phyloP scores from a whole-genome alignment of 768 basidiomycete species.

The Lentinula guzmanii region DNA sequence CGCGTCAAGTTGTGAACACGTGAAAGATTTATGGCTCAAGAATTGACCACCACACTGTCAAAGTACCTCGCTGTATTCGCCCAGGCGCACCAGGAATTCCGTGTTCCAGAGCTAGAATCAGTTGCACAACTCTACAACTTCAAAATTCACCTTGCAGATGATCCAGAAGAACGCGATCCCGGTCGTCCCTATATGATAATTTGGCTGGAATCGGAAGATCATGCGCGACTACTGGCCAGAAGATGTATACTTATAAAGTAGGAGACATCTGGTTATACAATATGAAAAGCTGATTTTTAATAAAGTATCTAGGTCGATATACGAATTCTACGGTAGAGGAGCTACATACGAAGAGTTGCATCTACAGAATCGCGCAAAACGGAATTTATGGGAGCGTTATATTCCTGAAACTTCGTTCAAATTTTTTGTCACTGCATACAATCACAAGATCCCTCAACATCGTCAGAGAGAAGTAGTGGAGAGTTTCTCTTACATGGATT shows the following conservation, averaged over 20 bases:
- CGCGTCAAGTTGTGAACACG: background rate
- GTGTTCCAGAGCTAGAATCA: slow-evolving; percentile 78
- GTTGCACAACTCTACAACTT: slow-evolving; percentile 72
- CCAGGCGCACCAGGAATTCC: slow-evolving; percentile 75
- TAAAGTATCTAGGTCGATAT: slow-evolving; percentile 51
- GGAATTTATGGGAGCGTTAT: slow-evolving; percentile 52
- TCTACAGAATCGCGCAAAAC: slow-evolving; percentile 34
- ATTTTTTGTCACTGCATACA: slow-evolving; percentile 69
- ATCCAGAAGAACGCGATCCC: slow-evolving; percentile 41
- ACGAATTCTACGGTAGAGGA: slow-evolving; percentile 73
- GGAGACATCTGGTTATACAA: slow-evolving; percentile 16
- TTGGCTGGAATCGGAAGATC: slow-evolving; percentile 59
- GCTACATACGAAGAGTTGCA: slow-evolving; percentile 68
- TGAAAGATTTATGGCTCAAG: slow-evolving; percentile 1
- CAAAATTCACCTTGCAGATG: slow-evolving; percentile 40
- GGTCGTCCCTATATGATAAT: slow-evolving; percentile 73
- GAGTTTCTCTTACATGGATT: slow-evolving; percentile 80
- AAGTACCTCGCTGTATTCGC: slow-evolving; percentile 71
- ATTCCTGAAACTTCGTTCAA: slow-evolving; percentile 70
- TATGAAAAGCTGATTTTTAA: slow-evolving; percentile 4
- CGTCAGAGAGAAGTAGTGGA: slow-evolving; percentile 68
- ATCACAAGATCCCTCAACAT: slow-evolving; percentile 64
- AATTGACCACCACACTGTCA: slow-evolving; percentile 25
- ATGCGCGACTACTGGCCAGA: slow-evolving; percentile 66
- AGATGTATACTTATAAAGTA: slow-evolving; percentile 85